These are phyloP conservation scores for Cinnamomum micranthum DNA, from an alignment of 164 flowering plant species.

Conservation along the genomic window DNA sequence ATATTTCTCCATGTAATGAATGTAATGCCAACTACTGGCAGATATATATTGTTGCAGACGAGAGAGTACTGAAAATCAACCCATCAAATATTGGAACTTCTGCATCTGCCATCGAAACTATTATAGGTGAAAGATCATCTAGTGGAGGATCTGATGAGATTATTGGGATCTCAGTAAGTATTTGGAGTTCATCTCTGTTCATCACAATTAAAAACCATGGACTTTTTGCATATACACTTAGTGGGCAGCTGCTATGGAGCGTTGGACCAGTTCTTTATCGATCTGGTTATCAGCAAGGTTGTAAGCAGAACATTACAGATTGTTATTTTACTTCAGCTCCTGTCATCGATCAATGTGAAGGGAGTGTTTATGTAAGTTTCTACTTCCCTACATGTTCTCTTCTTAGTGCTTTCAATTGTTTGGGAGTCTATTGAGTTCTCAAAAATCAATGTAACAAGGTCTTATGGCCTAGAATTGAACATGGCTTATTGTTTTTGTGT, in stretches of 20 bases:
- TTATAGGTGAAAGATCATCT: constrained; percentile 49
- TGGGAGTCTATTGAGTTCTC: neutral
- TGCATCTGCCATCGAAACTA: constrained; percentile 32
- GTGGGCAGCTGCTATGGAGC: constrained; percentile 62
- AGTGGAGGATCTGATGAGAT: constrained; percentile 44
- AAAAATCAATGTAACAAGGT: too few species aligned
- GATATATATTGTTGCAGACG: constrained; percentile 80
- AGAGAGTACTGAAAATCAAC: constrained; percentile 51
- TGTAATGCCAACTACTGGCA: constrained; percentile 23
- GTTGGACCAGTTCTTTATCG: constrained; percentile 60
- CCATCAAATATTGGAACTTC: constrained; percentile 32
- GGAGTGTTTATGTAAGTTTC: constrained; percentile 70
- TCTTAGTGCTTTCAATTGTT: neutral
- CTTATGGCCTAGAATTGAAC: too few species aligned
- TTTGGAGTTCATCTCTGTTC: constrained; percentile 46
- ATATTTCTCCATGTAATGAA: neutral
- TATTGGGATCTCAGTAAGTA: constrained; percentile 61
- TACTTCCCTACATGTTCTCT: neutral
- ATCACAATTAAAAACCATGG: constrained; percentile 55
- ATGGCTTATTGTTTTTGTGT: too few species aligned
- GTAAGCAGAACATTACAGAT: constrained; percentile 45
- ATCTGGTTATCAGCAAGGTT: constrained; percentile 79
- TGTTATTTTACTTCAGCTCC: constrained; percentile 77
- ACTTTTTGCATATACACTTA: constrained; percentile 57
- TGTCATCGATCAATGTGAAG: constrained; percentile 83